Conservation (phyloP, 345 rosid genomes). For the Linum usitatissimum region DNA sequence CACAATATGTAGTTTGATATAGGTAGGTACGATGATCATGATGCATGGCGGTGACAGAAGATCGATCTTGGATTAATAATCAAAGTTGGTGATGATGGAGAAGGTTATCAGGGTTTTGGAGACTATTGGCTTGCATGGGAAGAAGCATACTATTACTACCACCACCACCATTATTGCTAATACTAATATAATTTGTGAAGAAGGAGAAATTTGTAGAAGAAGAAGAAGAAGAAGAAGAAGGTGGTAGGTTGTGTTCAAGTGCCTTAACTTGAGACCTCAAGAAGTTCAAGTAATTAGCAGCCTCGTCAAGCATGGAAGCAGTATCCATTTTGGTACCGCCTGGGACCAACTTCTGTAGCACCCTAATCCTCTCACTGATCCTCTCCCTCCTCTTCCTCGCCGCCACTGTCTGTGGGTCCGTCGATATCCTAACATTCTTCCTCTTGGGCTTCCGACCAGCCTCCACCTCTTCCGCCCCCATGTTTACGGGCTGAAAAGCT, state of each 20-base stretch:
- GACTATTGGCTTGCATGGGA: neutral
- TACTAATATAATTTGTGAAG: too few species aligned
- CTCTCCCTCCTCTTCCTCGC: constrained; percentile 97
- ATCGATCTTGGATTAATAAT: too few species aligned
- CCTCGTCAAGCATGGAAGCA: constrained; percentile 97
- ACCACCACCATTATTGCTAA: too few species aligned
- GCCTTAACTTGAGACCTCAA: constrained; percentile 76
- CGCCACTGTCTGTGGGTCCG: constrained; percentile 81
- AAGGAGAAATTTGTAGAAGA: constrained; percentile 16
- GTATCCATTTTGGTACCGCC: constrained; percentile 98
- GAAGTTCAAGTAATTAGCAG: constrained; percentile 91
- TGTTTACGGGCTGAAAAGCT: constrained; percentile 75
- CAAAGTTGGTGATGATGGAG: neutral
- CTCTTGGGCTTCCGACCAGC: constrained; percentile 65
- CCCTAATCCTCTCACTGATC: constrained; percentile 90
- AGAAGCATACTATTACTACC: neutral
- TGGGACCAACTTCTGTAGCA: constrained; percentile 82
- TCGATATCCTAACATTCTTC: constrained; percentile 81
- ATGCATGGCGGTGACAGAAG: too few species aligned
- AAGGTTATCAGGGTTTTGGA: neutral
- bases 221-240: constrained; percentile 36
- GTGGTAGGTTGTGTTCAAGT: constrained; percentile 50
- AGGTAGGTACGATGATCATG: too few species aligned
- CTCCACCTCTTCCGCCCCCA: constrained; percentile 40
- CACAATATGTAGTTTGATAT: too few species aligned